Evolutionary conservation across 768 basidiomycete genomes (phyloP), one percentile per base, ranked within the genome.

Genomic region (Leccinum imitatum): DNA sequence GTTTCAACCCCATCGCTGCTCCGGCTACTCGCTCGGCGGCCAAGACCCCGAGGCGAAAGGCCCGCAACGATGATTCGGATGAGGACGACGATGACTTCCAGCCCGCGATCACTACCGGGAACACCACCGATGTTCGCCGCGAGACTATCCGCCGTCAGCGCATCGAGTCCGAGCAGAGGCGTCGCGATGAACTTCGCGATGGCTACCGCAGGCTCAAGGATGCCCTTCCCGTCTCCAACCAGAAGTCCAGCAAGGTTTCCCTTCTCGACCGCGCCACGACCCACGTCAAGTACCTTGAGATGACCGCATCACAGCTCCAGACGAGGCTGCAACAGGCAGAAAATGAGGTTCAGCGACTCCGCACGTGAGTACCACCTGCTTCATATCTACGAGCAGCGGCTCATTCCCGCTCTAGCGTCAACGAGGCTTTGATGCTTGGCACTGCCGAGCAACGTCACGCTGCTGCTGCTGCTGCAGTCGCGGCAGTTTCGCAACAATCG

Each of bases 201-300:
- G 93, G 92, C 61, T 96, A 95, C 77, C 85, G 87, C 67, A 84
- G 89, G 59, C 87, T 96, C 78, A 93, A 93, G 84, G 90, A 93
- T 68, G 89, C 87, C 58, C 87, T 96, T 67, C 94, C 94, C 30
- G 81, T 87, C 60, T 90, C 89, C 51, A 94, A 93, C 79, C 92
- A 95, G 82, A 92, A 94, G 81, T 87, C 91, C 10, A 92, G 89
- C 83, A 96, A 96, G 78, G 90, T 93, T 56, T 91, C 87, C 63
- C 79, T 95, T 58, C 83, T 96, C 66, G 94, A 95, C 69, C 86
- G 93, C 70, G 90, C 93, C 46, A 91, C 90, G 64, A 87, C 85
- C 56, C 91, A 95, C 76, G 89, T 95, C 79, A 84, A 86, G 77
- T 87, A 91, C 67, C 87, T 95, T 68, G 91, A 94, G 79, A 84